Evolutionary conservation across 2,329 filamentous ascomycete genomes (phyloP), one percentile per base, ranked within the genome.

Genomic region (Rutstroemia sp.): DNA sequence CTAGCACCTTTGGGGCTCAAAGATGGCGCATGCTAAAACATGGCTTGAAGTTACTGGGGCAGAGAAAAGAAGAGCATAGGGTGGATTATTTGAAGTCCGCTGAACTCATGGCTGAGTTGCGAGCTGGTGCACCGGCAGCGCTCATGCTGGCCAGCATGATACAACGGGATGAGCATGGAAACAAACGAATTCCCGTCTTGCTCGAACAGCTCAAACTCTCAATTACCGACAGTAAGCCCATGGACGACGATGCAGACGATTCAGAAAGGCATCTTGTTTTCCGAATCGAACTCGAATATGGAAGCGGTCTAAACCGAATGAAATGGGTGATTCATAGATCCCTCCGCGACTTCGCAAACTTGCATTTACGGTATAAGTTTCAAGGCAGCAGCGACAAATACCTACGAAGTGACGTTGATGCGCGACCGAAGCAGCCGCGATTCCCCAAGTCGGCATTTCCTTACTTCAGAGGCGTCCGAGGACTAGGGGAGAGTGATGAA

Each of bases 91-190:
- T 88, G 67, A 99, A 97, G 71, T 97, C 92, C 9, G 91, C 94
- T 2, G 94, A 99, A 71, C 78, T 99, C 48, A 92, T 99, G 82
- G 94, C 94, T 1, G 94, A 99, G 72, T 76, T 99, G 39, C 82
- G 94, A 49, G 95, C 94, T 45, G 94, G 91, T 54, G 90, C 92
- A 1, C 94, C 94, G 3, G 94, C 94, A 23, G 94, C 92, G 19
- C 76, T 99, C 57, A 95, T 99, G 72, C 76, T 99, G 52, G 94
- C 94, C 7, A 96, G 92, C 68, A 96, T 97, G 89, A 94, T 97
- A 65, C 94, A 97, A 73, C 82, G 94, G 57, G 94, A 99, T 65
- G 94, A 99, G 72, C 89, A 96, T 65, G 91, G 92, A 49, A 94
- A 95, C 72, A 94, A 89, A 73, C 85, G 92, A 58, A 96, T 99